Evolutionary conservation across 2,329 filamentous ascomycete genomes (phyloP).

Genomic region (Venturia pyrina): DNA sequence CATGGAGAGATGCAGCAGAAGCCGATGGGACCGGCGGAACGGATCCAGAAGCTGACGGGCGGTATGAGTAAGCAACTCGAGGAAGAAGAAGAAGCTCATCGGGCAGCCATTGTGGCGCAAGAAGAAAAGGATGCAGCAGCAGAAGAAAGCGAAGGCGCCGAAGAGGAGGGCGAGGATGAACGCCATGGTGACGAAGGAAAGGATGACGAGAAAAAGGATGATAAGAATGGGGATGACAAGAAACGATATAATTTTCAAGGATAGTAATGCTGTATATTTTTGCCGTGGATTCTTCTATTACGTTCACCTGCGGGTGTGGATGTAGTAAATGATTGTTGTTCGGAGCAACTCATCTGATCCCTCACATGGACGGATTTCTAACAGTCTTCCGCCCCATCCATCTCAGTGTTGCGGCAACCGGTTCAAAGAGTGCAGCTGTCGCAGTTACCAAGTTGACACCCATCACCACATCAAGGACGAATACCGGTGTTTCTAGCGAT

Average conservation of each 20-base stretch:
- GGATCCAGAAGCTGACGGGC: constrained; percentile 13
- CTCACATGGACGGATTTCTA: too few species aligned
- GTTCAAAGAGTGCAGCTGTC: too few species aligned
- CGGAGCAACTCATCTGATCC: too few species aligned
- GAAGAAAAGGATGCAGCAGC: constrained; percentile 3
- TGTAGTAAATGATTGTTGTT: too few species aligned
- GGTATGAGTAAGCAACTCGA: constrained; percentile 20
- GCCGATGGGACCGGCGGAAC: constrained; percentile 6
- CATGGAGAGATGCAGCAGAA: constrained; percentile 37
- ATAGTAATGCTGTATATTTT: too few species aligned
- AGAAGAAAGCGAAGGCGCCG: background rate
- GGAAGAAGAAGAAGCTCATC: constrained; percentile 21
- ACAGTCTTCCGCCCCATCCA: too few species aligned
- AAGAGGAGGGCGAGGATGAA: constrained; percentile 3
- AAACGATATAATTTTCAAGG: background rate
- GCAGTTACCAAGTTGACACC: too few species aligned
- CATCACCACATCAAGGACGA: too few species aligned
- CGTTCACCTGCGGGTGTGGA: too few species aligned
- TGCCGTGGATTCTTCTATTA: too few species aligned
- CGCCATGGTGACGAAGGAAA: background rate
- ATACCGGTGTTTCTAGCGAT: too few species aligned
- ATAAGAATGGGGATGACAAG: background rate
- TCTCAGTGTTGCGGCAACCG: too few species aligned
- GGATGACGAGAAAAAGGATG: background rate
- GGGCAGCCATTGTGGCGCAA: background rate